Percentiles rank a stretch among this genome's conserved stretches.
Conservation (phyloP, 1,284 basidiomycete genomes). For the Leccinum pallidistipes region DNA sequence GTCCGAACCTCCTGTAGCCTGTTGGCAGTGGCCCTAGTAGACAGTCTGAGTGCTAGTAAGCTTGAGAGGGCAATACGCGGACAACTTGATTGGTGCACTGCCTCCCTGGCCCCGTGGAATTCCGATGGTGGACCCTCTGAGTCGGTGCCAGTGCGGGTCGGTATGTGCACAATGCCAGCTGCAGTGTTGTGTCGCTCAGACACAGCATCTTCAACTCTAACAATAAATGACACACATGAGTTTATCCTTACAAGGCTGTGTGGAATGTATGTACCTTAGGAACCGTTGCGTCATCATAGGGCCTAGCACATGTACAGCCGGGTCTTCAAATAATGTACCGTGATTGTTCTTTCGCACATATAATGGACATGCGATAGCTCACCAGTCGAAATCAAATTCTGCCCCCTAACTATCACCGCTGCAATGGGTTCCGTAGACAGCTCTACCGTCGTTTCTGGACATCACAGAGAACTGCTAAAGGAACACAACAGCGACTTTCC, state of each 20-base stretch:
- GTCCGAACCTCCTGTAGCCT: background rate
- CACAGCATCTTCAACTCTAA: background rate
- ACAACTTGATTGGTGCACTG: slow-evolving; percentile 7
- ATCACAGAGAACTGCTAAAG: slow-evolving; percentile 22
- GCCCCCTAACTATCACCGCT: background rate
- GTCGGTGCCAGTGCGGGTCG: background rate
- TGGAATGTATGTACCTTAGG: background rate
- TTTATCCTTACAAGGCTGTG: background rate
- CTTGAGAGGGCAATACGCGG: slow-evolving; percentile 3
- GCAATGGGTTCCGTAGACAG: slow-evolving; percentile 27
- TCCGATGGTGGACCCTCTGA: background rate
- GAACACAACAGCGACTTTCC: slow-evolving; percentile 22
- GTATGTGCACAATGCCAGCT: background rate
- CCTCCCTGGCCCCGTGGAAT: background rate
- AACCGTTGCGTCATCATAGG: background rate
- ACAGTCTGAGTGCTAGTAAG: background rate
- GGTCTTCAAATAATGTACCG: background rate
- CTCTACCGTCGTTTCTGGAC: slow-evolving; percentile 39
- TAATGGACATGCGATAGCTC: background rate
- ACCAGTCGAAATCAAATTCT: background rate
- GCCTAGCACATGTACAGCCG: background rate
- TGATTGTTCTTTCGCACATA: background rate
- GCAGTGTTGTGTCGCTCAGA: background rate
- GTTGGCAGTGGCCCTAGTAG: too few species aligned
- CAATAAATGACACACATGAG: too few species aligned